Conservation (phyloP, 2,329 filamentous ascomycete species). For the Rachicladosporium sp. region DNA sequence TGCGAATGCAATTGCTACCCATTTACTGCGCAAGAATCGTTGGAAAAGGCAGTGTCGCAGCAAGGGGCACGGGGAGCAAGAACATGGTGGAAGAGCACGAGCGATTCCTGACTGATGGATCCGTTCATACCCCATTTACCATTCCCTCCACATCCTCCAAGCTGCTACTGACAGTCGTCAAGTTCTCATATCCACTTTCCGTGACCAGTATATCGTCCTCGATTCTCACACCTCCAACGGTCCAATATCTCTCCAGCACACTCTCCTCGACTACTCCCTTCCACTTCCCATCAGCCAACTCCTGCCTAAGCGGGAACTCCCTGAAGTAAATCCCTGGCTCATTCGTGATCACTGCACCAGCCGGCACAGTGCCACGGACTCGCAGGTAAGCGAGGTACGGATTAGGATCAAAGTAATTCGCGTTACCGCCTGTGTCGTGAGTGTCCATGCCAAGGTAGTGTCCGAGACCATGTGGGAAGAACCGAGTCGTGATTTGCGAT, state of each 20-base stretch:
- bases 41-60: too few species aligned
- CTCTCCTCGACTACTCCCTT: conserved; percentile 52
- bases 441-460: conserved; percentile 43
- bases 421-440: conserved; percentile 37
- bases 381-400: conserved; percentile 78
- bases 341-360: conserved; percentile 75
- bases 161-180: conserved; percentile 63
- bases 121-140: conserved; percentile 1
- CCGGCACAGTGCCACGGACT: conserved; percentile 40
- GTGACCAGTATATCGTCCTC: conserved; percentile 81
- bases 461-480: conserved; percentile 40
- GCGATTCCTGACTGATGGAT: too few species aligned
- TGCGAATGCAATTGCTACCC: too few species aligned
- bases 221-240: conserved; percentile 78
- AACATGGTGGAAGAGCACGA: too few species aligned
- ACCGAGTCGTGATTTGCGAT: conserved; percentile 34
- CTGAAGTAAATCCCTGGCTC: conserved; percentile 84
- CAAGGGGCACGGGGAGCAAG: too few species aligned
- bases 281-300: conserved; percentile 50
- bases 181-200: conserved; percentile 64
- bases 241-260: conserved; percentile 57
- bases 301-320: conserved; percentile 57
- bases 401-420: conserved; percentile 55
- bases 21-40: too few species aligned
- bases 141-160: conserved; percentile 24